Evolutionary conservation across 2,329 filamentous ascomycete genomes (phyloP).

Genomic region (Diaporthe eres): DNA sequence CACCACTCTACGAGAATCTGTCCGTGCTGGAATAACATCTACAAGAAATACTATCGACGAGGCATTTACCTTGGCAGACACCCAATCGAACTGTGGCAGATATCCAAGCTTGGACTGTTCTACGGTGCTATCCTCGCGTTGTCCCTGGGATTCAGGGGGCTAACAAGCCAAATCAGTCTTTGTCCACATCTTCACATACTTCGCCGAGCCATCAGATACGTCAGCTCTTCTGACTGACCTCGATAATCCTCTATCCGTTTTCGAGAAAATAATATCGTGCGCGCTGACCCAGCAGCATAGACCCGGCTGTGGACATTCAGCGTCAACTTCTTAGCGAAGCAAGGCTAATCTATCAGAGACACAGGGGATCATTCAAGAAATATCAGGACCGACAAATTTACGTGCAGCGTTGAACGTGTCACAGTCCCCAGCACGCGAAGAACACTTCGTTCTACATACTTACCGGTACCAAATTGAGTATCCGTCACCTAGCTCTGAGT

Average conservation of each 20-base stretch:
- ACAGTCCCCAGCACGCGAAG: not conserved
- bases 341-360: not conserved
- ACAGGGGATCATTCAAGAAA: not conserved
- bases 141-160: not conserved
- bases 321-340: not conserved
- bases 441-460: not conserved
- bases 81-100: not conserved
- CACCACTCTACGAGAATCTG: not conserved
- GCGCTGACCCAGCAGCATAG: not conserved
- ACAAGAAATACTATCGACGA: not conserved
- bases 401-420: not conserved
- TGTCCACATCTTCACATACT: not conserved
- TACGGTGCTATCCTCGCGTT: not conserved
- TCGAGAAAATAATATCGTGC: not conserved
- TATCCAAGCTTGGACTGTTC: not conserved
- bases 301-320: not conserved
- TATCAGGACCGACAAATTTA: not conserved
- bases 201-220: not conserved
- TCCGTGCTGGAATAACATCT: not conserved
- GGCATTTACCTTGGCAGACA: not conserved
- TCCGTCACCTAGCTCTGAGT: not conserved
- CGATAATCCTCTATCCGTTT: too few relatives aligned
- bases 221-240: too few relatives aligned
- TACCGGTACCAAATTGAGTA: not conserved
- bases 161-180: not conserved